These are phyloP conservation scores for Leishmania major DNA, from an alignment of 208 protist species.

Conservation along the genomic window DNA sequence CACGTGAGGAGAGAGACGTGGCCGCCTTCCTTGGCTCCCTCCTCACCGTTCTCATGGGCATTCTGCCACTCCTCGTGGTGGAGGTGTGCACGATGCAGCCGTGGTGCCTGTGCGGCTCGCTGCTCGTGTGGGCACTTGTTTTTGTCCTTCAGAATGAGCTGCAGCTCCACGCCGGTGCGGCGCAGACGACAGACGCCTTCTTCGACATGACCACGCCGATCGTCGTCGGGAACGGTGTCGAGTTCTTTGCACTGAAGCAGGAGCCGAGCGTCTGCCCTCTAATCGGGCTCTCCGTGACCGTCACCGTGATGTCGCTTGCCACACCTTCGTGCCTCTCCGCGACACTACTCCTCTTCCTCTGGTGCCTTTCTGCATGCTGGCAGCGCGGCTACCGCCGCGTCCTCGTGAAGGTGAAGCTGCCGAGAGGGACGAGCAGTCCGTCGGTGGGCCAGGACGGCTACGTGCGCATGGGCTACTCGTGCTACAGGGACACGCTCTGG, in stretches of 20 bases:
- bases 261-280: conserved; percentile 17
- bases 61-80: conserved; percentile 46
- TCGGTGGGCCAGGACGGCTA: conserved; percentile 4
- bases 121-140: conserved; percentile 29
- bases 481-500: conserved; percentile 44
- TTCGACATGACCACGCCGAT: conserved; percentile 34
- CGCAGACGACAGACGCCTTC: conserved; percentile 12
- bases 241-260: conserved; percentile 27
- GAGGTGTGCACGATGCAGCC: conserved; percentile 48
- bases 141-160: conserved; percentile 28
- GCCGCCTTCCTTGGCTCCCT: conserved; percentile 13
- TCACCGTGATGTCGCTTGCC: conserved; percentile 20
- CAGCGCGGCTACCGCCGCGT: conserved; percentile 46
- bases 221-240: conserved; percentile 24
- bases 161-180: conserved; percentile 18
- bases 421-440: neutral
- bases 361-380: conserved; percentile 41
- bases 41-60: conserved; percentile 11
- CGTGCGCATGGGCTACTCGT: conserved; percentile 48
- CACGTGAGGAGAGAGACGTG: conserved; percentile 1
- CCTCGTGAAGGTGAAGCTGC: conserved; percentile 32
- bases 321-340: conserved; percentile 26
- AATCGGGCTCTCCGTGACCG: conserved; percentile 5
- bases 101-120: conserved; percentile 22
- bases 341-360: conserved; percentile 27